Evolutionary conservation across 345 rosid genomes (phyloP).

Genomic region (Moringa oleifera): DNA sequence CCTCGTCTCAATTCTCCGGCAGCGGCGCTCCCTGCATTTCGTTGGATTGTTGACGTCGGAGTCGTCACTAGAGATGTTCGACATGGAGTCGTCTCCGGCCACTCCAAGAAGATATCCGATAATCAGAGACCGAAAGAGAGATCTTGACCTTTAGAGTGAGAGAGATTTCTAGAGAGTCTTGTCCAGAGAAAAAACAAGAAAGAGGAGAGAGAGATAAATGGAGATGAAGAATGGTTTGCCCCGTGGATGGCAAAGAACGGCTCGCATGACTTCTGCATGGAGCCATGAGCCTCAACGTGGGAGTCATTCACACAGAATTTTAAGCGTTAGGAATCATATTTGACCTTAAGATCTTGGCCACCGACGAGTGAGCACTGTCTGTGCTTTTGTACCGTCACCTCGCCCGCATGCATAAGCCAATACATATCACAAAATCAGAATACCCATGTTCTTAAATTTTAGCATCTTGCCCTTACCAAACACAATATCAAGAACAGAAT

Average conservation of each 20-base stretch:
- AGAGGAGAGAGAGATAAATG: background rate
- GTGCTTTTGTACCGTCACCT: no score
- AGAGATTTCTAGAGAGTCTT: background rate
- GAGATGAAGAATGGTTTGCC: background rate
- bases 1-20: conserved; percentile 20
- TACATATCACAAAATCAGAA: no score
- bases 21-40: conserved; percentile 32
- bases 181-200: background rate
- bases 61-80: background rate
- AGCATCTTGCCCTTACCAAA: no score
- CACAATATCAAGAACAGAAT: no score
- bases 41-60: conserved; percentile 5
- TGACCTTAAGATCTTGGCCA: no score
- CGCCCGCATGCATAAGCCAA: no score
- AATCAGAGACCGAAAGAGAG: background rate
- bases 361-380: no score
- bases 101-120: background rate
- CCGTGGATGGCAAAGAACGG: conserved; percentile 3
- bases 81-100: background rate
- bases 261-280: conserved; percentile 5
- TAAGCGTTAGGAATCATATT: no score
- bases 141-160: no score
- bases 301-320: no score
- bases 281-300: background rate
- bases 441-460: no score